A percentile compares a stretch with the other conserved stretches of the same genome.
Conservation (phyloP, 2,329 filamentous ascomycete species). For the Xylariales sp. region DNA sequence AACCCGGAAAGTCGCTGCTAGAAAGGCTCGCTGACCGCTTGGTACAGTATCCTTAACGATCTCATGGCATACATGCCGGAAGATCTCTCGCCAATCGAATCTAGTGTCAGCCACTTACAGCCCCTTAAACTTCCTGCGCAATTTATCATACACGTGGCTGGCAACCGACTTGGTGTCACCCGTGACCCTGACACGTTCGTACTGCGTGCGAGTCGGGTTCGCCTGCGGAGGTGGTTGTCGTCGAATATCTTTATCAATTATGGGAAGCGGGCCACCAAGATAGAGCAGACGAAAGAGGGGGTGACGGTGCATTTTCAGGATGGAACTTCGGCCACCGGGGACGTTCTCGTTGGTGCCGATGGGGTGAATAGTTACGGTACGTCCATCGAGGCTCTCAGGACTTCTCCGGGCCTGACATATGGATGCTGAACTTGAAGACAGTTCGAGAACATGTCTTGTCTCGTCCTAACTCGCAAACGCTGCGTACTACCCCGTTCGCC, state of each 20-base stretch:
- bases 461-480: constrained; percentile 13
- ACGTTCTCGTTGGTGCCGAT: constrained; percentile 24
- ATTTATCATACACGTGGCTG: neutral
- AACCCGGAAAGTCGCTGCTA: too few relatives aligned
- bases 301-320: constrained; percentile 22
- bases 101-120: neutral
- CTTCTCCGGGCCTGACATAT: neutral
- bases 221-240: constrained; percentile 21
- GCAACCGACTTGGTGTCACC: constrained; percentile 1
- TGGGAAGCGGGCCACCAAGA: constrained; percentile 14
- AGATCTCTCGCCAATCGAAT: neutral
- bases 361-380: constrained; percentile 21
- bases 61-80: neutral
- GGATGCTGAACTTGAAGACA: too few relatives aligned
- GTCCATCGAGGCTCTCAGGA: neutral
- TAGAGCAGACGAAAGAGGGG: constrained; percentile 14
- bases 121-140: constrained; percentile 1
- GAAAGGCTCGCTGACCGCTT: too few relatives aligned
- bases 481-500: constrained; percentile 15
- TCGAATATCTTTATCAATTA: constrained; percentile 20
- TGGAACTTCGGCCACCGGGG: constrained; percentile 17
- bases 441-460: constrained; percentile 19
- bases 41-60: neutral
- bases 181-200: neutral
- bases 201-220: constrained; percentile 17